Base-by-base conservation (phyloP, 148 eudicot genomes). In the Pharnaceum exiguum region DNA sequence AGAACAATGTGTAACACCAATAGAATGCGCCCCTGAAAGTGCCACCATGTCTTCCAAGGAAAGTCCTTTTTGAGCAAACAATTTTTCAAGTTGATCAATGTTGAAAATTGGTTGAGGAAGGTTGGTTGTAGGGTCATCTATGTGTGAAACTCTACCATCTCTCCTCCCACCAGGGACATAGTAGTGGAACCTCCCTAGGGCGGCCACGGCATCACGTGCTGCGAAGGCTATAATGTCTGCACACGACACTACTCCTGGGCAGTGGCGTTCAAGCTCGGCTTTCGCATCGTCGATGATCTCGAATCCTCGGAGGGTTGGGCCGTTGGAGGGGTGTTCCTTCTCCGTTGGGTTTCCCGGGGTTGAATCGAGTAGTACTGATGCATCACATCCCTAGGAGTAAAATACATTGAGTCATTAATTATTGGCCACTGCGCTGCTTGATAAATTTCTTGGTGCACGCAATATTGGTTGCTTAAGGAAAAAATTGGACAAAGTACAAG, bases 171-270 rank as follows among this genome's bases (percentile, higher is more conserved):
- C 57, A 1, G 68, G 76, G 15, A 80, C 81, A 0, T 15, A 16
- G 52, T 76, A 78, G 40, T 44, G 0, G 5, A 75, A 64, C 3
- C 52, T 28, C 7, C 83, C 77, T 0, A 53, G 63, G 23, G 30
- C 57, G 28, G 15, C 39, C 19, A 70, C 59, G 40, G 74, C 60
- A 63, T 79, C 83, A 3, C 79, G 73, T 9, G 84, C 84, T 0
- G 84, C 84, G 15, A 75, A 79, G 32, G 84, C 80, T 1, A 79
- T 31, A 7, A 72, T 51, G 48, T 79, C 84, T 0, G 80, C 69
- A 23, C 84, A 76, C 0, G 76, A 72, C 37, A 80, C 82, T 3
- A 49, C 62, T 0, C 30, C 8, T 0, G 85, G 85, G 37, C 85
- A 80, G 0, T 27, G 12, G 1, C 48, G 16, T 36, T 79, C 80